These are phyloP conservation scores for Oryza rufipogon DNA, from an alignment of 176 grass and related monocot species.

Conservation along the genomic window DNA sequence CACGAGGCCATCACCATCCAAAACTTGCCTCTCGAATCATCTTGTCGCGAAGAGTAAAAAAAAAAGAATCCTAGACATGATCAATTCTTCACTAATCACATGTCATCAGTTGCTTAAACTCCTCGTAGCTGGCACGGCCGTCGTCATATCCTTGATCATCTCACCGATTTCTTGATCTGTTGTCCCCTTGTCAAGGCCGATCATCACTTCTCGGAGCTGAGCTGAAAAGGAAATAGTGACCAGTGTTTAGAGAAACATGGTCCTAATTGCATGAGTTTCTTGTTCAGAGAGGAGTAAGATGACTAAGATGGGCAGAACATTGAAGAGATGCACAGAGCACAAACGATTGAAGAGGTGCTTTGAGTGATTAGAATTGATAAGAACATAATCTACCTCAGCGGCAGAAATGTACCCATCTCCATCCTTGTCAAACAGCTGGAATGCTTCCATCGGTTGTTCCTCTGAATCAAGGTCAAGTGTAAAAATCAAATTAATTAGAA, in stretches of 20 bases:
- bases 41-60: background rate
- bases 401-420: constrained; percentile 45
- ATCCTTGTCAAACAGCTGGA: constrained; percentile 42
- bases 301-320: background rate
- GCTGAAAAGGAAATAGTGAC: constrained; percentile 27
- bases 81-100: constrained; percentile 12
- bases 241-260: background rate
- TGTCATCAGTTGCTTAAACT: constrained; percentile 58
- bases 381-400: constrained; percentile 26
- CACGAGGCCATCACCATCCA: background rate
- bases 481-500: constrained; percentile 24
- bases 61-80: background rate
- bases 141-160: constrained; percentile 70
- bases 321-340: too few species aligned
- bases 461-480: constrained; percentile 38
- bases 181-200: constrained; percentile 50
- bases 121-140: constrained; percentile 55
- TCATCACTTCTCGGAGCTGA: constrained; percentile 57
- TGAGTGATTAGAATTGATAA: background rate
- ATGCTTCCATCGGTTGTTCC: constrained; percentile 43
- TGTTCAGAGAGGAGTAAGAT: background rate
- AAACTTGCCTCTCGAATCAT: too few species aligned
- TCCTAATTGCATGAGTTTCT: background rate
- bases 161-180: constrained; percentile 46
- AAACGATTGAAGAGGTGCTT: background rate